Conservation (phyloP, 2,329 filamentous ascomycete genomes). For the Alternaria sp. region DNA sequence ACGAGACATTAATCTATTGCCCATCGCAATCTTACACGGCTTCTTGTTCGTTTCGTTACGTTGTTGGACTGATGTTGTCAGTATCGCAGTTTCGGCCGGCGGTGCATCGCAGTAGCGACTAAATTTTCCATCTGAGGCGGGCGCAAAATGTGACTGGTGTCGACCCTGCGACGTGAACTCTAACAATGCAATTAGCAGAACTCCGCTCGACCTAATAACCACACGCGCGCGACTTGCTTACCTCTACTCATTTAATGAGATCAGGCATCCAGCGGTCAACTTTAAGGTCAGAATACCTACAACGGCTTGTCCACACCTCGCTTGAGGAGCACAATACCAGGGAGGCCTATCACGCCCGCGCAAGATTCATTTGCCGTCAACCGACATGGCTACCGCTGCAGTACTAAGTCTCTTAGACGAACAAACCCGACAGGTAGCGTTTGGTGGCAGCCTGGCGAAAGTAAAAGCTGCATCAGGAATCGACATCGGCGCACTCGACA, state of each 20-base stretch:
- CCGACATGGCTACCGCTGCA: constrained; percentile 20
- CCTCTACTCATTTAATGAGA: neutral
- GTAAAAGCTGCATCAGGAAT: constrained; percentile 22
- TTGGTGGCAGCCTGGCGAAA: constrained; percentile 29
- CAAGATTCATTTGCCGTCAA: neutral
- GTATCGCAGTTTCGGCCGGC: neutral
- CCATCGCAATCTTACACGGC: neutral
- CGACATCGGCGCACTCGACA: constrained; percentile 28
- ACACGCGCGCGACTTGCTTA: neutral
- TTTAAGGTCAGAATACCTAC: neutral
- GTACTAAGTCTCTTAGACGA: constrained; percentile 33
- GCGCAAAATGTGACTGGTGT: constrained; percentile 7
- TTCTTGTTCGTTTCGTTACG: neutral
- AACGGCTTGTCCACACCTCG: neutral
- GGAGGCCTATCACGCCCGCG: neutral
- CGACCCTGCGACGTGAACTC: neutral
- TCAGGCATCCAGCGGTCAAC: neutral
- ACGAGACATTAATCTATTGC: neutral
- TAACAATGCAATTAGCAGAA: neutral
- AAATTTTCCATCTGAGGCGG: constrained; percentile 5
- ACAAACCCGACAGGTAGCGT: constrained; percentile 24
- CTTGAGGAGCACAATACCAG: neutral
- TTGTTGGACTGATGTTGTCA: neutral
- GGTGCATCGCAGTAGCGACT: constrained; percentile 9
- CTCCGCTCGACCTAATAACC: neutral